These are phyloP conservation scores for Myxozyma neglecta DNA, from an alignment of 805 yeast genomes.

Conservation along the genomic window DNA sequence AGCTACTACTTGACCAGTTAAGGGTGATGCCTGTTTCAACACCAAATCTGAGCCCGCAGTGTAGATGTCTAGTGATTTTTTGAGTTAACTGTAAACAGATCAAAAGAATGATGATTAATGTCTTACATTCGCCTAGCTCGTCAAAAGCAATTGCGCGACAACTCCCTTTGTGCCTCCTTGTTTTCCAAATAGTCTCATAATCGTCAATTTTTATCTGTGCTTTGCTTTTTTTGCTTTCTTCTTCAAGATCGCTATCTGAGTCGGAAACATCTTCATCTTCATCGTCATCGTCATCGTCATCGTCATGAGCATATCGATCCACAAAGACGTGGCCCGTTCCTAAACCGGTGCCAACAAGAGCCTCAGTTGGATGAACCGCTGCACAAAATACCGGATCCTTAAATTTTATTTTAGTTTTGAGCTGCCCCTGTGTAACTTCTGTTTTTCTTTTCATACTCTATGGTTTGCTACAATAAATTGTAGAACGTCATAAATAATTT, in stretches of 20 bases:
- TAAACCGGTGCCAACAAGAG: conserved; percentile 25
- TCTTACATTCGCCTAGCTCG: conserved; percentile 54
- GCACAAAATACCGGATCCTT: conserved; percentile 19
- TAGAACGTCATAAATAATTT: too few relatives aligned
- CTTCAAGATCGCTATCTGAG: conserved; percentile 5
- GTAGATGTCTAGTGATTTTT: conserved; percentile 44
- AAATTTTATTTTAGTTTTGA: conserved; percentile 5
- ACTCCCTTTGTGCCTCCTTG: conserved; percentile 87
- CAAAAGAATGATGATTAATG: background rate
- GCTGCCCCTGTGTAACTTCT: background rate
- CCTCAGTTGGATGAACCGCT: conserved; percentile 20
- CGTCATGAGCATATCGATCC: conserved; percentile 26
- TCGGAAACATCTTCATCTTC: background rate
- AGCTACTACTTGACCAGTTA: conserved; percentile 71
- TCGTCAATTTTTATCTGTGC: conserved; percentile 20
- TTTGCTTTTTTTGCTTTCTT: background rate
- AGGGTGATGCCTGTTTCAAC: conserved; percentile 68
- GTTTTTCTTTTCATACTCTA: background rate
- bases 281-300: conserved; percentile 6
- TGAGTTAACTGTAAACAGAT: background rate
- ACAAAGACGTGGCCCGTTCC: conserved; percentile 28
- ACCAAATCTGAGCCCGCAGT: conserved; percentile 80
- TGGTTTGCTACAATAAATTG: background rate
- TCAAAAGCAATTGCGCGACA: conserved; percentile 73
- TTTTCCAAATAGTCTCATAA: conserved; percentile 61